A percentile compares a stretch with the other conserved stretches of the same genome.
Evolutionary conservation across 345 rosid genomes (phyloP).

Genomic region (Lepidium africanum): DNA sequence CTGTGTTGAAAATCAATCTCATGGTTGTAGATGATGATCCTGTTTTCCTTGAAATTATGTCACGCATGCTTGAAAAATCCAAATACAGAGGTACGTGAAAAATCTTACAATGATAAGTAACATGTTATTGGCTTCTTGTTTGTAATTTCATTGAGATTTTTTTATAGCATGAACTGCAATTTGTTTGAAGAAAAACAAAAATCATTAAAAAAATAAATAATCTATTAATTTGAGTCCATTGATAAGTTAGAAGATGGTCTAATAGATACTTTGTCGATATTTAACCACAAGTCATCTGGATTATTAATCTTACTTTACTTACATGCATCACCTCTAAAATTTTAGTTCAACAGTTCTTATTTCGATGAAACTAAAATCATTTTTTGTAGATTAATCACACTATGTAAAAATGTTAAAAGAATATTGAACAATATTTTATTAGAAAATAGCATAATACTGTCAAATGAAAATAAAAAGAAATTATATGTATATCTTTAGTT

Average conservation of each 20-base stretch:
- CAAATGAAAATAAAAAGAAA: not conserved
- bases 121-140: not conserved
- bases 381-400: not conserved
- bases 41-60: slow-evolving; percentile 37
- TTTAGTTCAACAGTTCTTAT: not conserved
- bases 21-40: slow-evolving; percentile 67
- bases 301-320: not conserved
- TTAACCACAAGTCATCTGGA: not conserved
- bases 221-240: not conserved
- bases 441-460: not conserved
- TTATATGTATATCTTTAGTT: not conserved
- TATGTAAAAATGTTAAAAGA: not conserved
- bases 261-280: not conserved
- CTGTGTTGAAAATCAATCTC: slow-evolving; percentile 29
- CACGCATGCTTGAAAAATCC: slow-evolving; percentile 40
- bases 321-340: not conserved
- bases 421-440: not conserved
- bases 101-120: not conserved
- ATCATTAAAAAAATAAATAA: no score
- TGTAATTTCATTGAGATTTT: not conserved
- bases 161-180: not conserved
- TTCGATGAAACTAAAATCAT: not conserved
- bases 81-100: slow-evolving; percentile 35
- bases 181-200: not conserved
- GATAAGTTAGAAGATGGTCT: not conserved